phyloP scores from a whole-genome alignment of 2,329 filamentous ascomycete species.

The Scedosporium minutisporum region DNA sequence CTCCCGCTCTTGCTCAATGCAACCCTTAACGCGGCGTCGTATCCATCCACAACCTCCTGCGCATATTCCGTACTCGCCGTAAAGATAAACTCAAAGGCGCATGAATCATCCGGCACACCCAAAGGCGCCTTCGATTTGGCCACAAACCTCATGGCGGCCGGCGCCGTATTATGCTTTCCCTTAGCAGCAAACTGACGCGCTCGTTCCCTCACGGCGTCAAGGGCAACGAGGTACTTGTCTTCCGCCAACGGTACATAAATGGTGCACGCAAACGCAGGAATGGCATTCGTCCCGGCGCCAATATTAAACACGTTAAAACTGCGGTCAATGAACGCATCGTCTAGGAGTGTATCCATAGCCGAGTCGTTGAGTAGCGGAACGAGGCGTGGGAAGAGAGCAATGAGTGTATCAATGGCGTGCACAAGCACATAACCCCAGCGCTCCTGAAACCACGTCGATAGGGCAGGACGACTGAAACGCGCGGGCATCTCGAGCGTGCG shows the following conservation, averaged over 20 bases:
- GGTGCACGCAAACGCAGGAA: conserved; percentile 4
- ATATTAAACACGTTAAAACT: conserved; percentile 7
- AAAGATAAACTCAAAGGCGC: conserved; percentile 7
- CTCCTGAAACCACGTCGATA: conserved; percentile 7
- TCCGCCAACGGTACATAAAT: conserved; percentile 3
- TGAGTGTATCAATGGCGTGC: background rate
- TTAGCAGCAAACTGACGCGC: background rate
- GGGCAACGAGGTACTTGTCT: background rate
- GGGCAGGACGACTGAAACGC: conserved; percentile 2
- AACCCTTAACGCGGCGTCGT: conserved; percentile 1
- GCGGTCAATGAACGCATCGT: conserved; percentile 4
- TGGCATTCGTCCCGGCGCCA: conserved; percentile 4
- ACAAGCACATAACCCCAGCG: background rate
- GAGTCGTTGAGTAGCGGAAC: conserved; percentile 2
- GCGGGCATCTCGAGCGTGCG: conserved; percentile 3
- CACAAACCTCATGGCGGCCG: conserved; percentile 1
- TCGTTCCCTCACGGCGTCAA: background rate
- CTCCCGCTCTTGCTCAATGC: background rate
- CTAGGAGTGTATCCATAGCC: background rate
- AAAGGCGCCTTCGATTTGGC: background rate
- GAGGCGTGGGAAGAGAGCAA: background rate
- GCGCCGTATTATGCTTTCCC: conserved; percentile 2
- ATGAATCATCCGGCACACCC: conserved; percentile 6
- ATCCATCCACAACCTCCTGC: conserved; percentile 5
- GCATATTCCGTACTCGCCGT: conserved; percentile 4